phyloP scores from a whole-genome alignment of 768 basidiomycete genomes.

The Calocera cornea region DNA sequence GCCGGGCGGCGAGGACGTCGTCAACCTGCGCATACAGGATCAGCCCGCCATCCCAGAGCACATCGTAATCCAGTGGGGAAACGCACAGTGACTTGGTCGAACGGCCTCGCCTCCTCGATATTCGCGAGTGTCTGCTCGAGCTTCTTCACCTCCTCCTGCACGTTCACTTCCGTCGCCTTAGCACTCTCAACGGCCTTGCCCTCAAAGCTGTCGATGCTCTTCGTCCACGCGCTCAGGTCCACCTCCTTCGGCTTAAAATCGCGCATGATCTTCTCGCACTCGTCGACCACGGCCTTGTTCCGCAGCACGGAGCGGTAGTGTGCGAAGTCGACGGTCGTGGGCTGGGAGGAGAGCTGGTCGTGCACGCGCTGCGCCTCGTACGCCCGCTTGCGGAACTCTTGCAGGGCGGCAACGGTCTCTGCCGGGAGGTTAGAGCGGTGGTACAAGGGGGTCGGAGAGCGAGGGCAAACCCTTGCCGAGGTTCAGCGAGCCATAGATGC shows the following conservation, averaged over 20 bases:
- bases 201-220: conserved; percentile 94
- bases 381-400: conserved; percentile 94
- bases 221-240: conserved; percentile 76
- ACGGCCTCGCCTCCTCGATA: conserved; percentile 93
- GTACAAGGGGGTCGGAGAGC: not conserved
- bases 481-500: conserved; percentile 67
- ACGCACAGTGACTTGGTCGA: conserved; percentile 88
- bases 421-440: conserved; percentile 6
- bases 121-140: conserved; percentile 88
- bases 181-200: conserved; percentile 87
- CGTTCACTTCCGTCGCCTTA: conserved; percentile 76
- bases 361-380: conserved; percentile 69
- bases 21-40: conserved; percentile 43
- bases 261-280: conserved; percentile 77
- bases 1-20: conserved; percentile 85
- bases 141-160: conserved; percentile 78
- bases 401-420: conserved; percentile 84
- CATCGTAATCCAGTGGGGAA: not conserved
- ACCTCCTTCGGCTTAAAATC: conserved; percentile 92
- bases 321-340: conserved; percentile 75
- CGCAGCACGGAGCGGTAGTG: conserved; percentile 86
- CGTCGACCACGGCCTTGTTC: conserved; percentile 83
- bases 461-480: conserved; percentile 66
- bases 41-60: not conserved
- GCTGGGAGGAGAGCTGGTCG: conserved; percentile 47